Conservation (phyloP, 176 grass and related monocot species). For the Carex myosuroides region DNA sequence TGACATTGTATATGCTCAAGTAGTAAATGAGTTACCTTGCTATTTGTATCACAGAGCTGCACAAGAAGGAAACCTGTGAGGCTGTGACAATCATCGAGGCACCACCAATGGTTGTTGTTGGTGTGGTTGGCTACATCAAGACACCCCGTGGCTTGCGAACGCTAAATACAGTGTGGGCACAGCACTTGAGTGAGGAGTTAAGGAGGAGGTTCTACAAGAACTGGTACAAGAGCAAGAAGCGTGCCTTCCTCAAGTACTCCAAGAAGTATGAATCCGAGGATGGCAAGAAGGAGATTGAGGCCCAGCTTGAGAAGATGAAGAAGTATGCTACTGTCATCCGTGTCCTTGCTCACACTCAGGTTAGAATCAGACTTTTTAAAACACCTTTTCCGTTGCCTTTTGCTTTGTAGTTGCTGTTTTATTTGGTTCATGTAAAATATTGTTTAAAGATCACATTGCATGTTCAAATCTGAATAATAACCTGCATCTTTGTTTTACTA, state of each 20-base stretch:
- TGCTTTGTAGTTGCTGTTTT: too few relatives aligned
- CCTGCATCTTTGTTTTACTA: neutral
- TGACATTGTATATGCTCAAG: neutral
- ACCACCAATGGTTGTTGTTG: conserved; percentile 80
- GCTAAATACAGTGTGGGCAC: conserved; percentile 87
- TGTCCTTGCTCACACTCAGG: conserved; percentile 83
- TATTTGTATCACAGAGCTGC: conserved; percentile 43
- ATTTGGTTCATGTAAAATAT: neutral
- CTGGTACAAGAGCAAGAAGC: conserved; percentile 99
- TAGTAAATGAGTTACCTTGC: neutral
- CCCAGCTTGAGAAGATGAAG: conserved; percentile 91
- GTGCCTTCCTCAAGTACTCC: conserved; percentile 77
- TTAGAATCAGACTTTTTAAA: conserved; percentile 5
- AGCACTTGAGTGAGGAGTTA: conserved; percentile 90
- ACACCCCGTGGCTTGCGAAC: conserved; percentile 75
- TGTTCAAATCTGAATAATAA: neutral
- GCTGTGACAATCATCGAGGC: conserved; percentile 83
- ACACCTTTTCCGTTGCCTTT: too few relatives aligned
- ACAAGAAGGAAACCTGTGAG: conserved; percentile 97
- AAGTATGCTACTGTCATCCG: conserved; percentile 83
- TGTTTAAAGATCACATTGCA: neutral
- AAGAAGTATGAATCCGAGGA: conserved; percentile 68
- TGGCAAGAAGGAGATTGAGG: conserved; percentile 79
- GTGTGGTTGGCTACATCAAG: conserved; percentile 82
- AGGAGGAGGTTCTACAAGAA: conserved; percentile 92